Base-by-base conservation (phyloP, 2,329 filamentous ascomycete species). In the Blastomyces emzantsi region DNA sequence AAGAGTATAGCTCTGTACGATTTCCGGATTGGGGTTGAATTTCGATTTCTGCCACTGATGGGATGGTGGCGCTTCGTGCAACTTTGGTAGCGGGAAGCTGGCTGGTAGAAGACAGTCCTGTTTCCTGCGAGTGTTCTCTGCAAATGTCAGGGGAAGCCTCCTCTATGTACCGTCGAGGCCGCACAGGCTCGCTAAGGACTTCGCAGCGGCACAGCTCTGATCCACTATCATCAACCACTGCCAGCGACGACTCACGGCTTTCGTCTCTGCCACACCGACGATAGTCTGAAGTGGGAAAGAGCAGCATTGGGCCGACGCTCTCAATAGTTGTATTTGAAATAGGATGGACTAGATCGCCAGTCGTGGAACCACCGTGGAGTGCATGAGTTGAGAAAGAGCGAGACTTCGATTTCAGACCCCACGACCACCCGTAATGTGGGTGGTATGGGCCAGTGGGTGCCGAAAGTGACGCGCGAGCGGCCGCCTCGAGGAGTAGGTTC, bases 341-440 rank as follows among this genome's bases (percentile, higher is more conserved):
- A 41, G 54, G 54, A 59, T 19, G 22, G 15, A 28, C 6, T 28
- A n/a, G 39, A 33, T 59, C 39, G 22, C 39, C 57, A 13, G 41
- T 43, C 1, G 25, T 11, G 57, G 57, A 43, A 33, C 39, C 15
- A n/a, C 57, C 41, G 8, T 47, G 57, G 4, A 41, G 15, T 45
- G 57, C 57, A 33, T 41, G 25, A 11, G 39, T 47, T 15, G 57
- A 43, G 13, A 30, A 33, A 11, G 57, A 47, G 41, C 57, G 39
- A 39, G 7, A 30, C 11, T 41, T 43, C 39, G n/a, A 19, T 59
- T 45, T 43, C 11, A 25, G 39, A 8, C n/a, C 39, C 57, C 39
- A 59, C 57, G 41, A 39, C 57, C 57, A 59, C 41, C 57, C 57
- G 17, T 19, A 45, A 33, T 59, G 36, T 30, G 57, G 57, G 19